Percentiles rank a stretch among this genome's conserved stretches.
Evolutionary conservation across 805 yeast genomes (phyloP).

Genomic region (Lachancea mirantina): DNA sequence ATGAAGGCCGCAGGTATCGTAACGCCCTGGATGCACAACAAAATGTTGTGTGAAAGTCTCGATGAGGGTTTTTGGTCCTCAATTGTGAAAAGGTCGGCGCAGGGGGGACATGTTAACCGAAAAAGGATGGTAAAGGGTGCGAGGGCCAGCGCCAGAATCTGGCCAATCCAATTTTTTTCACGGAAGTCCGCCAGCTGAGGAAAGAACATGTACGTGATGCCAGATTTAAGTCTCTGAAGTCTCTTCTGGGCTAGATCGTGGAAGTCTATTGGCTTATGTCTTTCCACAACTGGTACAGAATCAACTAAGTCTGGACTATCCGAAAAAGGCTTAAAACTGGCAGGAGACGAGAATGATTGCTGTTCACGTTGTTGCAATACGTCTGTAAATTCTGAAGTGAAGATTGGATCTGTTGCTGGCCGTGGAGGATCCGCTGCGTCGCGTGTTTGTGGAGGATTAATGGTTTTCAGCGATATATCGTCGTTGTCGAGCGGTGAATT

Average conservation of each 20-base stretch:
- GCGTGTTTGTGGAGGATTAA: constrained; percentile 1
- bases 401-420: no score
- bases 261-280: constrained; percentile 3
- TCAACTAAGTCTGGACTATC: constrained; percentile 16
- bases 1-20: no score
- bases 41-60: constrained; percentile 15
- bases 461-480: constrained; percentile 5
- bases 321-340: constrained; percentile 18
- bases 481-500: constrained; percentile 10
- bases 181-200: constrained; percentile 31
- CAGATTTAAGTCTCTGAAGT: constrained; percentile 1
- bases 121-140: constrained; percentile 32
- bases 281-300: background rate
- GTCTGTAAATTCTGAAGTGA: no score
- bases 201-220: constrained; percentile 14
- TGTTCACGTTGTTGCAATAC: no score
- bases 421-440: constrained; percentile 2
- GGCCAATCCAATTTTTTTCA: constrained; percentile 21
- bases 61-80: constrained; percentile 19
- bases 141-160: constrained; percentile 26
- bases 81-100: constrained; percentile 22
- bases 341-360: constrained; percentile 25
- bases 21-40: no score
- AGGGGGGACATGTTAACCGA: constrained; percentile 33
- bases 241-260: background rate